These are phyloP conservation scores for Tetracladium setigerum DNA, from an alignment of 495 filamentous ascomycete genomes.

Conservation along the genomic window DNA sequence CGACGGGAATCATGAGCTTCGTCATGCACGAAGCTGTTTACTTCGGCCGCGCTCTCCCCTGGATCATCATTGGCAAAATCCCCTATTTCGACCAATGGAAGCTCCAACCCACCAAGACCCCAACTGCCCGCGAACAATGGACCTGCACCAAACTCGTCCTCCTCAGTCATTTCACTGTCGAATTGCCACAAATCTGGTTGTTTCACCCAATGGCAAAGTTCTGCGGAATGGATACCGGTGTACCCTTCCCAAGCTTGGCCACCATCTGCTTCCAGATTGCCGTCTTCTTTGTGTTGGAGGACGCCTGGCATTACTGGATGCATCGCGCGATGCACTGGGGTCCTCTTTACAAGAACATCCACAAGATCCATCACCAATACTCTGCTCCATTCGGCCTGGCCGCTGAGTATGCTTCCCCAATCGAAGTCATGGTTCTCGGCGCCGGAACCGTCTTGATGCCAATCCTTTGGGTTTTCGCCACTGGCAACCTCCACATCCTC, in stretches of 20 bases:
- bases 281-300: conserved; percentile 92
- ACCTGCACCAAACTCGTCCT: conserved; percentile 87
- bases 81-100: conserved; percentile 88
- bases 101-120: conserved; percentile 89
- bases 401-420: conserved; percentile 95
- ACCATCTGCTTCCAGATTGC: conserved; percentile 90
- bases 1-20: conserved; percentile 95
- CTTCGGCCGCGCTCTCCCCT: conserved; percentile 86
- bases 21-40: conserved; percentile 90
- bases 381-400: conserved; percentile 94
- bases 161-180: conserved; percentile 90
- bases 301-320: conserved; percentile 97
- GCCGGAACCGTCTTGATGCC: conserved; percentile 78
- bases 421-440: conserved; percentile 97
- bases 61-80: conserved; percentile 86
- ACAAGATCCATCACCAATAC: conserved; percentile 99
- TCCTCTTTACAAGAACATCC: conserved; percentile 85
- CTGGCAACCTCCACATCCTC: conserved; percentile 81
- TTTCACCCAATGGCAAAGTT: conserved; percentile 98
- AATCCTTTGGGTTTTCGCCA: conserved; percentile 78
- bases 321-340: conserved; percentile 95
- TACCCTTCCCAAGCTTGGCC: conserved; percentile 78
- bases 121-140: conserved; percentile 86
- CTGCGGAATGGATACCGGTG: conserved; percentile 78
- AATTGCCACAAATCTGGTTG: conserved; percentile 96